Evolutionary conservation across 768 basidiomycete species (phyloP).

Genomic region (Paxillus rubicundulus): DNA sequence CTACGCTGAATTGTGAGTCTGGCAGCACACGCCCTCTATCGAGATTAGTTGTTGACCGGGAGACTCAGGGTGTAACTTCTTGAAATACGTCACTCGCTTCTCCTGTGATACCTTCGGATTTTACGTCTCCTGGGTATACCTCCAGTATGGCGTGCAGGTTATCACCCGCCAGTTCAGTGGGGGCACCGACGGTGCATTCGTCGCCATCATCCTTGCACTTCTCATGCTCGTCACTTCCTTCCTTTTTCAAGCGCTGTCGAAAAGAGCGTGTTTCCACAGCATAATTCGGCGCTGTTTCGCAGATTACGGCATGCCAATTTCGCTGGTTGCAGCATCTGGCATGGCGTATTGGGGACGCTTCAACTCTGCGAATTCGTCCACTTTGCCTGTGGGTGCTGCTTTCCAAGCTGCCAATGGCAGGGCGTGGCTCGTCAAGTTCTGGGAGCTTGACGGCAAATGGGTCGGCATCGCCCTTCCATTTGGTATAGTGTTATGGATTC

Average conservation of each 20-base stretch:
- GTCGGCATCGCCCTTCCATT: constrained; percentile 88
- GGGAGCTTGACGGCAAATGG: constrained; percentile 87
- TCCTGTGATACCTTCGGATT: constrained; percentile 93
- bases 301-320: constrained; percentile 91
- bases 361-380: constrained; percentile 54
- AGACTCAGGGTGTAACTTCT: constrained; percentile 68
- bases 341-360: constrained; percentile 85
- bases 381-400: constrained; percentile 64
- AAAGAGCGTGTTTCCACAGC: constrained; percentile 66
- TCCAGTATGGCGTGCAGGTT: constrained; percentile 88
- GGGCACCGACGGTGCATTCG: constrained; percentile 47
- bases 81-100: constrained; percentile 85
- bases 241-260: constrained; percentile 65
- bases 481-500: constrained; percentile 81
- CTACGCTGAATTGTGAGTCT: constrained; percentile 66
- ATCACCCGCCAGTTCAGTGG: constrained; percentile 65
- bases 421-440: constrained; percentile 84
- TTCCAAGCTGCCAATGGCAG: constrained; percentile 73
- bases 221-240: constrained; percentile 75
- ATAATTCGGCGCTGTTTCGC: constrained; percentile 72
- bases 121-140: constrained; percentile 90
- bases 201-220: constrained; percentile 70
- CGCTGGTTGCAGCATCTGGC: constrained; percentile 69
- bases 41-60: too few relatives aligned
- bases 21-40: too few relatives aligned